Evolutionary conservation across 2,329 filamentous ascomycete species (phyloP).

Genomic region (Penicillium thymicola): DNA sequence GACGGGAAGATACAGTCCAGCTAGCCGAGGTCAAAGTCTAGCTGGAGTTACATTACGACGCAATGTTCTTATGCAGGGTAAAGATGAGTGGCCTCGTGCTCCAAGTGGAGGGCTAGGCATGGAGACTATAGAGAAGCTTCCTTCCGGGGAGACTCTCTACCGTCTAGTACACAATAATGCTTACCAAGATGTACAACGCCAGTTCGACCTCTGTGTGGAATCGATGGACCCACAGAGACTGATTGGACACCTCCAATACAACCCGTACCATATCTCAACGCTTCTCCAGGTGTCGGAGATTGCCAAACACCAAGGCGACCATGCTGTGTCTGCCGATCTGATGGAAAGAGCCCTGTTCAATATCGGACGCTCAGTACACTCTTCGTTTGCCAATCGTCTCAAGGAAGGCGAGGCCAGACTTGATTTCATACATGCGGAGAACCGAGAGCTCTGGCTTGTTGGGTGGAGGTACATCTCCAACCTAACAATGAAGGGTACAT

Average conservation of each 20-base stretch:
- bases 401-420: conserved; percentile 75
- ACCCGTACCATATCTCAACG: conserved; percentile 88
- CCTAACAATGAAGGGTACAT: conserved; percentile 85
- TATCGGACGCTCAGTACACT: conserved; percentile 84
- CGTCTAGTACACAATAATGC: conserved; percentile 68
- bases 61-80: conserved; percentile 82
- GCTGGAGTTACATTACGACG: conserved; percentile 68
- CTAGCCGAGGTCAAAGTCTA: conserved; percentile 61
- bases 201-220: conserved; percentile 78
- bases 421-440: conserved; percentile 77
- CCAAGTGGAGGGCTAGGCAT: conserved; percentile 80
- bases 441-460: conserved; percentile 88
- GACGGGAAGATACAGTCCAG: conserved; percentile 51
- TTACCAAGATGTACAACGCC: conserved; percentile 71
- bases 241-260: conserved; percentile 68
- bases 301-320: conserved; percentile 85
- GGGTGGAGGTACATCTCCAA: conserved; percentile 86
- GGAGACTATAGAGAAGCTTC: conserved; percentile 59
- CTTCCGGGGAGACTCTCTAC: conserved; percentile 66
- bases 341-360: conserved; percentile 89
- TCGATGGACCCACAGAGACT: conserved; percentile 80
- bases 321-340: conserved; percentile 79
- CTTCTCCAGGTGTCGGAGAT: conserved; percentile 92
- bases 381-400: conserved; percentile 73
- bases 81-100: conserved; percentile 79